Conservation (phyloP, 2,329 filamentous ascomycete species). For the Colletotrichum godetiae region DNA sequence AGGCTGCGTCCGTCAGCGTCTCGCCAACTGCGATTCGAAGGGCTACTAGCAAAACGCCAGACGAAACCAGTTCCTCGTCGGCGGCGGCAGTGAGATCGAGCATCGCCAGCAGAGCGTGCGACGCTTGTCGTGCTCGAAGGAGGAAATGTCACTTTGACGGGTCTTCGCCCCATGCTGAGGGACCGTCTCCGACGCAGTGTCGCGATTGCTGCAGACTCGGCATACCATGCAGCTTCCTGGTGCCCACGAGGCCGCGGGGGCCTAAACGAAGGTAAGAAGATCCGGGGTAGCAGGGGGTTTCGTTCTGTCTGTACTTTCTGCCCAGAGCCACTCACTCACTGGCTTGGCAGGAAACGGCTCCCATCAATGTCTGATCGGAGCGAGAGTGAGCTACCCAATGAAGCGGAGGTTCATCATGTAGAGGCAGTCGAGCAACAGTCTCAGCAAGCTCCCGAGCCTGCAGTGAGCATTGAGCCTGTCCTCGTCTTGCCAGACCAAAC, state of each 20-base stretch:
- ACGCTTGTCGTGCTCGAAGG: constrained; percentile 40
- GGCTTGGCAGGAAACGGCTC: constrained; percentile 22
- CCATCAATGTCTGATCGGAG: constrained; percentile 25
- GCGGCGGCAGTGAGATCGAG: neutral
- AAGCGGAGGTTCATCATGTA: neutral
- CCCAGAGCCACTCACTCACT: neutral
- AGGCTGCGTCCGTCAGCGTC: neutral
- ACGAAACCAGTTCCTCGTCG: neutral
- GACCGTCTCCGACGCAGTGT: constrained; percentile 24
- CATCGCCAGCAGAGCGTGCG: constrained; percentile 40
- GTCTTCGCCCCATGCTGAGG: neutral
- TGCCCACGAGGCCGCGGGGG: constrained; percentile 40
- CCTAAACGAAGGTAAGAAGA: constrained; percentile 39
- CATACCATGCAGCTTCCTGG: constrained; percentile 39
- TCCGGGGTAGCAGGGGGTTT: neutral
- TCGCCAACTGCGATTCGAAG: constrained; percentile 6
- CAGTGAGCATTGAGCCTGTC: constrained; percentile 2
- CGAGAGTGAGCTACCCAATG: neutral
- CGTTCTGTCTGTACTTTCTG: neutral
- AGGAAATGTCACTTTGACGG: constrained; percentile 39
- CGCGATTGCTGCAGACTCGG: constrained; percentile 37
- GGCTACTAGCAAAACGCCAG: constrained; percentile 15
- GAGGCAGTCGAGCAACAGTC: neutral
- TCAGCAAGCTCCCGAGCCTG: neutral
- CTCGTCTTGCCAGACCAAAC: neutral